A percentile compares a stretch with the other conserved stretches of the same genome.
phyloP scores from a whole-genome alignment of 495 filamentous ascomycete genomes.

The Lasiosphaeris hirsuta region DNA sequence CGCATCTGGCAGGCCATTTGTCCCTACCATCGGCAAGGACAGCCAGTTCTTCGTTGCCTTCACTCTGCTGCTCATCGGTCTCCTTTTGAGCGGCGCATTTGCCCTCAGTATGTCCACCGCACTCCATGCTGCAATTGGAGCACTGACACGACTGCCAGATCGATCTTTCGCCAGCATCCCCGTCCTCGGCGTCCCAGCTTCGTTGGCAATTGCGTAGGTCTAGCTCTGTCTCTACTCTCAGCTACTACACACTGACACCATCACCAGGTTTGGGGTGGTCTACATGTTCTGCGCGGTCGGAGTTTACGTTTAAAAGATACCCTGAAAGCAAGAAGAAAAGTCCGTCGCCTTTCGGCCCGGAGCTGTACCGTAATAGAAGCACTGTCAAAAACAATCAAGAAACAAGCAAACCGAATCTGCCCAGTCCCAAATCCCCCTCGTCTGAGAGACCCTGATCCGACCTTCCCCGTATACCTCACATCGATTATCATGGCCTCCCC shows the following conservation, averaged over 20 bases:
- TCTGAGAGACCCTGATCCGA: slow-evolving; percentile 1
- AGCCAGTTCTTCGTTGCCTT: slow-evolving; percentile 83
- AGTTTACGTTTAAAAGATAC: slow-evolving; percentile 81
- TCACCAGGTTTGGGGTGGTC: slow-evolving; percentile 80
- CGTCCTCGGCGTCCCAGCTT: slow-evolving; percentile 81
- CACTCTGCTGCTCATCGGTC: slow-evolving; percentile 66
- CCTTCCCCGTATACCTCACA: neutral
- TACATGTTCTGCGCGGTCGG: slow-evolving; percentile 98
- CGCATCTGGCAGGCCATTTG: slow-evolving; percentile 77
- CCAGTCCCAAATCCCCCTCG: neutral
- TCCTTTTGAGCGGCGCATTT: slow-evolving; percentile 66
- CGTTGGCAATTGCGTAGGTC: slow-evolving; percentile 80
- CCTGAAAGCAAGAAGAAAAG: slow-evolving; percentile 25
- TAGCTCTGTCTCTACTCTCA: neutral
- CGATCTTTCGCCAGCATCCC: slow-evolving; percentile 76
- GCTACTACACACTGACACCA: slow-evolving; percentile 1
- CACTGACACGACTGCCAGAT: slow-evolving; percentile 51
- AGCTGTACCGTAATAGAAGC: slow-evolving; percentile 40
- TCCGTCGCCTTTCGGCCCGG: slow-evolving; percentile 18
- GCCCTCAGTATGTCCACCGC: slow-evolving; percentile 67
- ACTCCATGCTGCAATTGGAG: neutral
- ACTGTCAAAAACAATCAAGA: slow-evolving; percentile 9
- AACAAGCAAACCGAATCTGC: neutral
- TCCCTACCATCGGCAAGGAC: slow-evolving; percentile 75
- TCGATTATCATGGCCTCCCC: slow-evolving; percentile 14